These are phyloP conservation scores for Naematelia encephala DNA, from an alignment of 768 basidiomycete species.

Conservation along the genomic window DNA sequence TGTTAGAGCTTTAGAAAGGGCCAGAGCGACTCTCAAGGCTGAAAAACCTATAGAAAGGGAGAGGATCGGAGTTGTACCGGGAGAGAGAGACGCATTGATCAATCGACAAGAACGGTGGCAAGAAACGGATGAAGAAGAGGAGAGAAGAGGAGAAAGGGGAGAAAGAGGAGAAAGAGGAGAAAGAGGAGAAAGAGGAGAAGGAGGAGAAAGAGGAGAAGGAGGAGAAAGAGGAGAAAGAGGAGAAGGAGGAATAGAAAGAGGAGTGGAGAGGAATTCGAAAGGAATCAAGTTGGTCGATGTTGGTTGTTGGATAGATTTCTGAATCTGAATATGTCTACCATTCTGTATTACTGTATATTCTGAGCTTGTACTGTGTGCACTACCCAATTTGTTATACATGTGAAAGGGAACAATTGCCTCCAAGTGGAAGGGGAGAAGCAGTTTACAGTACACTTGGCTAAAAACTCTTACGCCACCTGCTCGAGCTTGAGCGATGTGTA, in stretches of 20 bases:
- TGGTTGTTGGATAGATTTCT: not conserved
- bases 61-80: not conserved
- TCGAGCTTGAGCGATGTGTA: too few species aligned
- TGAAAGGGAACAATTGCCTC: too few species aligned
- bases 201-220: not conserved
- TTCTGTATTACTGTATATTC: too few species aligned
- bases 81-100: not conserved
- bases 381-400: too few species aligned
- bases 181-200: not conserved
- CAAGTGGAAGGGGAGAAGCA: too few species aligned
- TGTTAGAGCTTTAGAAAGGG: not conserved
- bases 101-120: too few species aligned
- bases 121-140: not conserved
- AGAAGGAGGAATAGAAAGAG: not conserved
- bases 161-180: not conserved
- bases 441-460: too few species aligned
- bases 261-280: not conserved
- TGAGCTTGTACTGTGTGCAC: too few species aligned
- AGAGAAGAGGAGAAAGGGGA: not conserved
- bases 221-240: not conserved
- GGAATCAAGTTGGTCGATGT: not conserved
- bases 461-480: too few species aligned
- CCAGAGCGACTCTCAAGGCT: not conserved
- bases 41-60: not conserved
- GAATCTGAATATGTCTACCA: not conserved